These are phyloP conservation scores for Rhytidiadelphus loreus DNA, from an alignment of 225 moss, liverwort and hornwort genomes.

Conservation along the genomic window DNA sequence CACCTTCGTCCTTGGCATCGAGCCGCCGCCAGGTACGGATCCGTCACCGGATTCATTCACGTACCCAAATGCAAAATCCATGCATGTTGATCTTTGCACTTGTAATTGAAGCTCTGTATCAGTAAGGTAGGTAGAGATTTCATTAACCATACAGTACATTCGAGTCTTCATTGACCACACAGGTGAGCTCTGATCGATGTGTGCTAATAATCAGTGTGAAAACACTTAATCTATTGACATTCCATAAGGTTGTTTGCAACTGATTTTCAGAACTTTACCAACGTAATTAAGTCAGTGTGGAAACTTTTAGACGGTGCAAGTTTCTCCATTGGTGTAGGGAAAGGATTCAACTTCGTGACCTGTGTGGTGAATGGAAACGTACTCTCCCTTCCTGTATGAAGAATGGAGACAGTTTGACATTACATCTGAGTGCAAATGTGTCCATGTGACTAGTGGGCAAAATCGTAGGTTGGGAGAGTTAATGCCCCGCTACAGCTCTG, in stretches of 20 bases:
- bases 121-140: not conserved
- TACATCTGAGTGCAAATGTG: not conserved
- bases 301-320: not conserved
- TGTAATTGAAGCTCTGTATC: too few relatives aligned
- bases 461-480: not conserved
- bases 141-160: not conserved
- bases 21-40: not conserved
- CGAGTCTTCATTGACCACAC: not conserved
- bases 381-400: not conserved
- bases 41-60: not conserved
- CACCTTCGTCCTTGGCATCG: conserved; percentile 21
- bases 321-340: not conserved
- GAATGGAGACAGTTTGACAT: not conserved
- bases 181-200: not conserved
- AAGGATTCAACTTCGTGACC: not conserved
- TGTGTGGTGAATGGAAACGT: not conserved
- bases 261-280: too few relatives aligned
- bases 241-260: not conserved
- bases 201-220: not conserved
- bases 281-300: not conserved
- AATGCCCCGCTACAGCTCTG: not conserved
- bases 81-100: not conserved
- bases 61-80: too few relatives aligned
- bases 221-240: not conserved
- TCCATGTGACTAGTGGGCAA: not conserved